Base-by-base conservation (phyloP, 352 stramenopile genomes). In the Phytophthora idaei region DNA sequence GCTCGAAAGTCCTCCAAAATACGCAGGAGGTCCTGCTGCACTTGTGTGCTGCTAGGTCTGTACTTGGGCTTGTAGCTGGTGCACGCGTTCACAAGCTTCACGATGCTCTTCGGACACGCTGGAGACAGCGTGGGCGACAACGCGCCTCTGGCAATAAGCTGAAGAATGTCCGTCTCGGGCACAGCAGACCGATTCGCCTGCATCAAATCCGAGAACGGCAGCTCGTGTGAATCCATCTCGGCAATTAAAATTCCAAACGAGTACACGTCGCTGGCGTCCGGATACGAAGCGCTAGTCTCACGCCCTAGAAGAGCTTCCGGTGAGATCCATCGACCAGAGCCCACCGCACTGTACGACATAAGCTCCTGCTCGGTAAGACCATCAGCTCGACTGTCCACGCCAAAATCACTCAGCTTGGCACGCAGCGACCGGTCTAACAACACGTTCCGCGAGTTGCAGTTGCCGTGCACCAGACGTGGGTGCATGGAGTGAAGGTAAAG, bases 191-290 rank as follows among this genome's bases (percentile, higher is more conserved):
- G 69, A 44, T 89, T 85, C 4, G 80, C 77, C 55, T 83, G 70
- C 80, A 88, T 88, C n/a, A 89, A 64, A 53, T 91, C 78, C 8
- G 81, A 82, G 50, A 92, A 92, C 10, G 83, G 83, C 41, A 92
- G 69, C 58, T 87, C 76, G 54, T 91, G 83, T 21, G 83, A 87
- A 37, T 91, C 82, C 69, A 90, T 76, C 57, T 91, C 83, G 15
- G 83, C 78, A 36, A 91, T 85, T 46, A 91, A 51, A 46, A 91
- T 86, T 25, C 83, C 83, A 57, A 91, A 71, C 50, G 83, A 84
- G 57, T 91, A 91, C 41, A 92, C 83, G 36, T 92, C 81, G 25
- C 71, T 80, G 3, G 80, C 81, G 14, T 85, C 77, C 21, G 70
- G 77, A n/a, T 74, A 76, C 17, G 63, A 64, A 3, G 75, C 63